Evolutionary conservation across 2,329 filamentous ascomycete species (phyloP).

Genomic region (Tolypocladium tundrense): DNA sequence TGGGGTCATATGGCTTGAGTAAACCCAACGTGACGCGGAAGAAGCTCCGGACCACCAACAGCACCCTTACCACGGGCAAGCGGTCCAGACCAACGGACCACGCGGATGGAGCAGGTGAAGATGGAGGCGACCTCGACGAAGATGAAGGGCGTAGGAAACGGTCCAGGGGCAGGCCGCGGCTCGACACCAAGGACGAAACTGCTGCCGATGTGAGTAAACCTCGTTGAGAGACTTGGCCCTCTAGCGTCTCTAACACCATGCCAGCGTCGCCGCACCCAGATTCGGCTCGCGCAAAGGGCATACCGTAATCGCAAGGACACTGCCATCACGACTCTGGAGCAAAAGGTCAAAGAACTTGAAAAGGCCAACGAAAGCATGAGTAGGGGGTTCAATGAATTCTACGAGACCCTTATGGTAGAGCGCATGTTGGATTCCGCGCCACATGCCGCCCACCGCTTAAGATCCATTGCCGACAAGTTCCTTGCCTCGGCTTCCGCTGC

Average conservation of each 20-base stretch:
- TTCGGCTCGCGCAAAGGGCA: conserved; percentile 74
- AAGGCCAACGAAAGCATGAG: conserved; percentile 64
- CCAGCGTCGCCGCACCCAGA: conserved; percentile 74
- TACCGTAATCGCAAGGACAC: conserved; percentile 80
- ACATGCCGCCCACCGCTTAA: conserved; percentile 46
- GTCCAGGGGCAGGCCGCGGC: conserved; percentile 60
- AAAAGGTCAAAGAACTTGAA: conserved; percentile 59
- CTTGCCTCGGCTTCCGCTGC: conserved; percentile 30
- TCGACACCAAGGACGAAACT: conserved; percentile 69
- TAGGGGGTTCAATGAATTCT: conserved; percentile 56
- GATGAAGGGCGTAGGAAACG: conserved; percentile 45
- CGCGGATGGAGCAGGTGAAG: not conserved
- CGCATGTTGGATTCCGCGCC: conserved; percentile 49
- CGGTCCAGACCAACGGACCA: conserved; percentile 10
- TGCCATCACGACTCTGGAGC: conserved; percentile 63
- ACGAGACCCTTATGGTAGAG: conserved; percentile 48
- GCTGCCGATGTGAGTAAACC: conserved; percentile 61
- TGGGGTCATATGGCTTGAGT: too few relatives aligned
- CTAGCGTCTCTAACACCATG: not conserved
- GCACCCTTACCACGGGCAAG: conserved; percentile 9
- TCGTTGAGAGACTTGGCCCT: not conserved
- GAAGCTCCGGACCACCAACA: not conserved
- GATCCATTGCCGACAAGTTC: conserved; percentile 47
- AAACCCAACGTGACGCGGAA: not conserved
- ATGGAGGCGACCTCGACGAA: conserved; percentile 18